Evolutionary conservation across 1,284 basidiomycete species (phyloP).

Genomic region (Caloboletus inedulis): DNA sequence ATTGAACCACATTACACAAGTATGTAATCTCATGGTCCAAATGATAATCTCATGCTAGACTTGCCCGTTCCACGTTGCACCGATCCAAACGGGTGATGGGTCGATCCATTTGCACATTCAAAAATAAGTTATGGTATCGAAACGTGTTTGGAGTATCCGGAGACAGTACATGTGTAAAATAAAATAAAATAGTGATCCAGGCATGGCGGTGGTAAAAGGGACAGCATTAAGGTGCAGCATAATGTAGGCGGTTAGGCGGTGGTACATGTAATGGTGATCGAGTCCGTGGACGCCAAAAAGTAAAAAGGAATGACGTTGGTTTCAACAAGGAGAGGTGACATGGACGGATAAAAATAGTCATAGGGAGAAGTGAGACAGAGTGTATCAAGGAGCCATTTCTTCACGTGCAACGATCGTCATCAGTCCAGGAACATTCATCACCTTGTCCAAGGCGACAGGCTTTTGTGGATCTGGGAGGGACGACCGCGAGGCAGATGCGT

Average conservation of each 20-base stretch:
- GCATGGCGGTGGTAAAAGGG: background rate
- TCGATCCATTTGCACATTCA: background rate
- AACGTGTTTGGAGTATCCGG: background rate
- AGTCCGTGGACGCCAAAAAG: background rate
- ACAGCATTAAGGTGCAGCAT: constrained; percentile 6
- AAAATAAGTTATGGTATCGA: constrained; percentile 6
- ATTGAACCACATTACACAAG: too few relatives aligned
- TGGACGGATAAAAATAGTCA: background rate
- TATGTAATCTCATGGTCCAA: too few relatives aligned
- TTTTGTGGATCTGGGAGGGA: constrained; percentile 43
- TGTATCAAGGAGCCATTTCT: constrained; percentile 25
- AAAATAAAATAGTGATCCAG: constrained; percentile 18
- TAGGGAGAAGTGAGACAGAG: background rate
- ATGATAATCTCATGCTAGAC: too few relatives aligned
- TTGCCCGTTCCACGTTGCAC: too few relatives aligned
- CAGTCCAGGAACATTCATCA: constrained; percentile 53
- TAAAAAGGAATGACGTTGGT: constrained; percentile 3
- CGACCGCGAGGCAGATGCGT: constrained; percentile 51
- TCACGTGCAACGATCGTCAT: constrained; percentile 57
- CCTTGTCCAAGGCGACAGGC: constrained; percentile 53
- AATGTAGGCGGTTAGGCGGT: background rate
- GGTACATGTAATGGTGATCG: background rate
- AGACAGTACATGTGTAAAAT: constrained; percentile 4
- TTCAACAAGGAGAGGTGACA: background rate
- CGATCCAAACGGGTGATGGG: too few relatives aligned